A percentile compares a stretch with the other conserved stretches of the same genome.
Evolutionary conservation across 2,329 filamentous ascomycete genomes (phyloP).

Genomic region (Calonectria pseudoreteaudii): DNA sequence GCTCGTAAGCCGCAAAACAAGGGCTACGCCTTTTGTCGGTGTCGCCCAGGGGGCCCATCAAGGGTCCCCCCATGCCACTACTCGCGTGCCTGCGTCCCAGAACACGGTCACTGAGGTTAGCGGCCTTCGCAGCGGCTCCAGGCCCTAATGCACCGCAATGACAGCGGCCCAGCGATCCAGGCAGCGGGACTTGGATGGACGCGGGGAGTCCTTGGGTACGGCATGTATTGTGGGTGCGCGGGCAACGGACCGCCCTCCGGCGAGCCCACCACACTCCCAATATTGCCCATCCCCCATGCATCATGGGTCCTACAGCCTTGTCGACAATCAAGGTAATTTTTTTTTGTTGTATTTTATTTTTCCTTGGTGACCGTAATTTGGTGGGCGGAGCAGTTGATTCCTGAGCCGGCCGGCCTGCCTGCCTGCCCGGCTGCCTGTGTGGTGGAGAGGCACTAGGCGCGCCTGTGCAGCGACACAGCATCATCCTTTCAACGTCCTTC

Average conservation of each 20-base stretch:
- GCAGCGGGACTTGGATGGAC: conserved; percentile 34
- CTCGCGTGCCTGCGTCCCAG: conserved; percentile 46
- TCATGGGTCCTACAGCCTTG: conserved; percentile 22
- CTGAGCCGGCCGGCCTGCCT: background rate
- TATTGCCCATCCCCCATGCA: conserved; percentile 3
- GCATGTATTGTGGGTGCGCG: conserved; percentile 38
- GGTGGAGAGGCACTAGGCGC: conserved; percentile 1
- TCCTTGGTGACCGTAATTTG: conserved; percentile 15
- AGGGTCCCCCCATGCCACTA: conserved; percentile 34
- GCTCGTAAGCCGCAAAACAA: conserved; percentile 29
- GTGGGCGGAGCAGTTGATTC: background rate
- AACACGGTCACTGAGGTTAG: conserved; percentile 46
- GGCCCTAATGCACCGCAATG: conserved; percentile 47
- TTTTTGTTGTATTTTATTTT: too few relatives aligned
- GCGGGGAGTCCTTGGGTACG: conserved; percentile 33
- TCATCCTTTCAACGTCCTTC: background rate
- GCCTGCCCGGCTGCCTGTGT: background rate
- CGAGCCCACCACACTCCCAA: conserved; percentile 33
- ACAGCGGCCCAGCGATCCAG: conserved; percentile 44
- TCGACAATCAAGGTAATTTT: conserved; percentile 17
- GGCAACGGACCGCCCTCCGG: conserved; percentile 38
- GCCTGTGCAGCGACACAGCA: conserved; percentile 1
- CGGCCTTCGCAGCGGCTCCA: conserved; percentile 42
- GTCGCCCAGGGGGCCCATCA: conserved; percentile 31
- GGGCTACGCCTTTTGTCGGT: conserved; percentile 25